These are phyloP conservation scores for Manihot esculenta DNA, from an alignment of 441 rosid genomes.

Conservation along the genomic window DNA sequence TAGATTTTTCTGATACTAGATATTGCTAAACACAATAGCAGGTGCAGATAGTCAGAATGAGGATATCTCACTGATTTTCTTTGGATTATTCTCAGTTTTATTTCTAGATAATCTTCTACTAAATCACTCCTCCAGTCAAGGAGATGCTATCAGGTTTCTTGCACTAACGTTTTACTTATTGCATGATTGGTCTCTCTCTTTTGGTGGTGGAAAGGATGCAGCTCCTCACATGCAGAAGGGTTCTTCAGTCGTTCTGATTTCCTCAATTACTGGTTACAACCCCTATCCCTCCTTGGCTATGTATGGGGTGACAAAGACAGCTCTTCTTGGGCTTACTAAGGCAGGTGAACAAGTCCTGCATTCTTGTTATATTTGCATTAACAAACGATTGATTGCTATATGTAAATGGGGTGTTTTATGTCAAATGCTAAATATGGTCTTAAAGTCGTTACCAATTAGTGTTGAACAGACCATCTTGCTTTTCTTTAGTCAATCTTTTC, in stretches of 20 bases:
- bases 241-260: conserved; percentile 71
- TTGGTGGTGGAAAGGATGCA: conserved; percentile 50
- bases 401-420: neutral
- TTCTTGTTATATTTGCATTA: neutral
- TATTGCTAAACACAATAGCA: neutral
- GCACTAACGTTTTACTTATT: neutral
- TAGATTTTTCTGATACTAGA: too few species aligned
- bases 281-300: conserved; percentile 67
- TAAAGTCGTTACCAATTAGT: neutral
- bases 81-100: neutral
- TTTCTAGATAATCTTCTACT: neutral
- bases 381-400: neutral
- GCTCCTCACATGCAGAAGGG: conserved; percentile 76
- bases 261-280: conserved; percentile 67
- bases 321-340: conserved; percentile 89
- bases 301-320: conserved; percentile 96
- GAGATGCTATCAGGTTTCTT: too few species aligned
- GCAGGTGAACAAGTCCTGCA: conserved; percentile 26
- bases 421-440: neutral
- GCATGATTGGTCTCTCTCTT: neutral
- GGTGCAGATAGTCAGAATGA: neutral
- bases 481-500: neutral
- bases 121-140: neutral
- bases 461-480: neutral
- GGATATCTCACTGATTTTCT: neutral